These are phyloP conservation scores for Suillus lakei DNA, from an alignment of 768 basidiomycete genomes.

Conservation along the genomic window DNA sequence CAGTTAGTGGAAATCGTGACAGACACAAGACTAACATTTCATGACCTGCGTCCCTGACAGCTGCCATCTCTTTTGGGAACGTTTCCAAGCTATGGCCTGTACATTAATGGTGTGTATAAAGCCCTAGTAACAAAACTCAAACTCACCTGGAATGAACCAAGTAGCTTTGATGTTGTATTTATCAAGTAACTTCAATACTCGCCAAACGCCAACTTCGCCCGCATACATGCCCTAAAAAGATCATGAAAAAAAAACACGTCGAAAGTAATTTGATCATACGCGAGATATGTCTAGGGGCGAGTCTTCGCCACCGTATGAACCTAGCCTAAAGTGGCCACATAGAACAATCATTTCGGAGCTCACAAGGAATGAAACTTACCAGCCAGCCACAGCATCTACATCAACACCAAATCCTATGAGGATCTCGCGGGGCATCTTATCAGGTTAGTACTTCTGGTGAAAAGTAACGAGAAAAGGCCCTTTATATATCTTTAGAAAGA, in stretches of 20 bases:
- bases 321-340: slow-evolving; percentile 46
- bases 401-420: slow-evolving; percentile 67
- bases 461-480: not conserved
- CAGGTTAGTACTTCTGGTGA: not conserved
- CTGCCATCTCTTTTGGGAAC: slow-evolving; percentile 67
- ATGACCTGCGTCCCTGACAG: slow-evolving; percentile 69
- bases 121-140: not conserved
- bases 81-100: slow-evolving; percentile 71
- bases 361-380: slow-evolving; percentile 38
- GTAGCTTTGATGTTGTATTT: slow-evolving; percentile 69
- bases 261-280: slow-evolving; percentile 32
- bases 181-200: slow-evolving; percentile 67
- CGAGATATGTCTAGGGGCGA: slow-evolving; percentile 68
- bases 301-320: slow-evolving; percentile 72
- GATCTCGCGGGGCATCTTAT: slow-evolving; percentile 54
- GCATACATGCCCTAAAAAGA: slow-evolving; percentile 61
- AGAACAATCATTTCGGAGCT: slow-evolving; percentile 1
- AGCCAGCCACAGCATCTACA: slow-evolving; percentile 75
- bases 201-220: slow-evolving; percentile 69
- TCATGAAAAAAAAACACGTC: not conserved
- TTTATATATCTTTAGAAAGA: slow-evolving; percentile 6
- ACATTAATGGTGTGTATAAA: slow-evolving; percentile 3
- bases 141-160: slow-evolving; percentile 72
- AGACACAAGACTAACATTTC: slow-evolving; percentile 50
- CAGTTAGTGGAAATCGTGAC: not conserved